Evolutionary conservation across 2,329 filamentous ascomycete genomes (phyloP).

Genomic region (Mollisia scopiformis): DNA sequence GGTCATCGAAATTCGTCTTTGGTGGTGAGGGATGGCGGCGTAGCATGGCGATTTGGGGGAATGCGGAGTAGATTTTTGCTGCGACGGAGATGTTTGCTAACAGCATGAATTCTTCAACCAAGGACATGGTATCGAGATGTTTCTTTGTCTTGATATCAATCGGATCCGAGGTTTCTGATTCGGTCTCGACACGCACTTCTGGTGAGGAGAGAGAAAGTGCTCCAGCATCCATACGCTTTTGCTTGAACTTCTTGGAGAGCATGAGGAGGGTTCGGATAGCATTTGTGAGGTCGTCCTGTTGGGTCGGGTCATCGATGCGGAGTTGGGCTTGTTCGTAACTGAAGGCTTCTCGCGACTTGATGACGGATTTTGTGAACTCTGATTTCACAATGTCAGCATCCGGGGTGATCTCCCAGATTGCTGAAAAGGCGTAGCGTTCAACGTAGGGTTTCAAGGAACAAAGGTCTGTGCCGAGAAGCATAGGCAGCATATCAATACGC

Average conservation of each 20-base stretch:
- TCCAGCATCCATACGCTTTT: constrained; percentile 95
- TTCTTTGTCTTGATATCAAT: constrained; percentile 96
- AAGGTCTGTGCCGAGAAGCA: constrained; percentile 91
- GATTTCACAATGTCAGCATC: constrained; percentile 83
- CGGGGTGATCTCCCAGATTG: constrained; percentile 84
- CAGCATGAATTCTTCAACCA: constrained; percentile 99
- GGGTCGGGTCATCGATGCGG: constrained; percentile 85
- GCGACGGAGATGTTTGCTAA: constrained; percentile 97
- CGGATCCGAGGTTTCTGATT: constrained; percentile 94
- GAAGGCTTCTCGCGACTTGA: constrained; percentile 94
- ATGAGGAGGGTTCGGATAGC: constrained; percentile 86
- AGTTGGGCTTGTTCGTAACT: constrained; percentile 97
- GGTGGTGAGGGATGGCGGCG: constrained; percentile 91
- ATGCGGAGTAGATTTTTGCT: constrained; percentile 84
- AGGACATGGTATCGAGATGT: constrained; percentile 91
- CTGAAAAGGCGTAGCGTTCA: constrained; percentile 88
- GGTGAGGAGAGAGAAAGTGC: constrained; percentile 96
- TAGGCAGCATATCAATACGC: constrained; percentile 98
- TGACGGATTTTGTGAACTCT: constrained; percentile 97
- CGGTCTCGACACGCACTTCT: constrained; percentile 93
- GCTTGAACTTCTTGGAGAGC: constrained; percentile 89
- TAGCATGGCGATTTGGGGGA: constrained; percentile 93
- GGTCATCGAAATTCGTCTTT: constrained; percentile 94
- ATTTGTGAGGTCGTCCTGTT: constrained; percentile 85
- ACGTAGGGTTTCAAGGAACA: constrained; percentile 97